These are phyloP conservation scores for Coniochaeta prunicola DNA, from an alignment of 2,329 filamentous ascomycete genomes.

Conservation along the genomic window DNA sequence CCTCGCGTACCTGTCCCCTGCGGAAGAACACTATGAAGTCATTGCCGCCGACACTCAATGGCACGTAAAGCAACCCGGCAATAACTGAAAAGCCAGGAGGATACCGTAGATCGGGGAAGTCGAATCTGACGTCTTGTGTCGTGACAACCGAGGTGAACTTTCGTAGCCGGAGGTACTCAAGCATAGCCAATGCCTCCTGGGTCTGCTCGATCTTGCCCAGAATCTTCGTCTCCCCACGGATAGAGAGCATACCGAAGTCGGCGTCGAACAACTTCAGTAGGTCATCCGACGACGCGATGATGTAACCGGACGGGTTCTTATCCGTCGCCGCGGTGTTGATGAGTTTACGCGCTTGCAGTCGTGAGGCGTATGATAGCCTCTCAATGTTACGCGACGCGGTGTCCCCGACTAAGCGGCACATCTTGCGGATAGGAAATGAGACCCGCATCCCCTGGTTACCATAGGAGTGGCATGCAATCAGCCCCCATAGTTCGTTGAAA, in stretches of 20 bases:
- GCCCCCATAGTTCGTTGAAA: constrained; percentile 77
- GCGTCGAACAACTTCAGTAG: constrained; percentile 77
- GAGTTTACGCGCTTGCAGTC: constrained; percentile 77
- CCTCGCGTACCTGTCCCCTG: constrained; percentile 66
- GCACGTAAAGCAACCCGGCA: constrained; percentile 75
- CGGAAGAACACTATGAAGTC: constrained; percentile 93
- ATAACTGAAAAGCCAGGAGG: constrained; percentile 71
- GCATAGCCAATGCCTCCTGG: constrained; percentile 75
- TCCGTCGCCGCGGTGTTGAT: constrained; percentile 80
- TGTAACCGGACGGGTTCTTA: constrained; percentile 80
- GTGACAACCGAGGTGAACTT: constrained; percentile 67
- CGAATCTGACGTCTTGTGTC: constrained; percentile 65
- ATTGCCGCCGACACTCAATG: constrained; percentile 63
- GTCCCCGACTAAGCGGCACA: constrained; percentile 83
- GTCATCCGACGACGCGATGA: constrained; percentile 83
- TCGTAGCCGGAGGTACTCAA: constrained; percentile 77
- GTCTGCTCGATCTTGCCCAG: constrained; percentile 67
- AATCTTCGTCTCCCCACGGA: constrained; percentile 83
- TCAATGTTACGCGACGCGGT: constrained; percentile 84
- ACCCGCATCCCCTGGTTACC: constrained; percentile 77
- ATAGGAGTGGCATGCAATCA: constrained; percentile 82
- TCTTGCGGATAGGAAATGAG: constrained; percentile 83
- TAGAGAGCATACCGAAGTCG: constrained; percentile 79
- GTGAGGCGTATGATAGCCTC: constrained; percentile 75
- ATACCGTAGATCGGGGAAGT: constrained; percentile 78